These are phyloP conservation scores for Candida saitoana DNA, from an alignment of 805 yeast genomes.

Conservation along the genomic window DNA sequence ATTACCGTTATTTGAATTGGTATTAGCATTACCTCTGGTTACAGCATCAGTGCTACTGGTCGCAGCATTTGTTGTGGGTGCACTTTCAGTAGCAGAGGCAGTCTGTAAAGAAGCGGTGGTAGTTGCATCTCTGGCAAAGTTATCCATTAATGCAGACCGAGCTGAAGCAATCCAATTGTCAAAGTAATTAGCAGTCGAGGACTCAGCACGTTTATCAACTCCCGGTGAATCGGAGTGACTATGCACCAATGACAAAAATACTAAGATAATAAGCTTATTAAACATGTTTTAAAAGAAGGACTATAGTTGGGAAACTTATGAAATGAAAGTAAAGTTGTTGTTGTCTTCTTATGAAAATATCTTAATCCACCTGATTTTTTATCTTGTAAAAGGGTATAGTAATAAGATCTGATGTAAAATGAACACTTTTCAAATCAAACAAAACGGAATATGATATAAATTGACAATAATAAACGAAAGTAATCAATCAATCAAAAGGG, in stretches of 20 bases:
- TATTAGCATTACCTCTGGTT: background rate
- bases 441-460: too few species aligned
- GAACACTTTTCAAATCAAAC: too few species aligned
- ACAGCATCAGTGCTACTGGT: background rate
- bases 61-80: background rate
- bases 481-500: too few species aligned
- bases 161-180: constrained; percentile 1
- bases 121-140: too few species aligned
- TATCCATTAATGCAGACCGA: background rate
- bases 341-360: too few species aligned
- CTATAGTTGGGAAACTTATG: background rate
- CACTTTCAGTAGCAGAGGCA: too few species aligned
- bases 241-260: background rate
- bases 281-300: constrained; percentile 4
- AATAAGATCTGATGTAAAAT: too few species aligned
- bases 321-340: too few species aligned
- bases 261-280: background rate
- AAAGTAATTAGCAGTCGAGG: background rate
- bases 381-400: too few species aligned
- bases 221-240: background rate
- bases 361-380: too few species aligned
- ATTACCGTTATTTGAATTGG: background rate
- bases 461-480: too few species aligned
- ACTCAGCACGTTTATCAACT: background rate
- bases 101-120: too few species aligned